Evolutionary conservation across 805 yeast genomes (phyloP).

Genomic region (Jamesozyma spencerorum): DNA sequence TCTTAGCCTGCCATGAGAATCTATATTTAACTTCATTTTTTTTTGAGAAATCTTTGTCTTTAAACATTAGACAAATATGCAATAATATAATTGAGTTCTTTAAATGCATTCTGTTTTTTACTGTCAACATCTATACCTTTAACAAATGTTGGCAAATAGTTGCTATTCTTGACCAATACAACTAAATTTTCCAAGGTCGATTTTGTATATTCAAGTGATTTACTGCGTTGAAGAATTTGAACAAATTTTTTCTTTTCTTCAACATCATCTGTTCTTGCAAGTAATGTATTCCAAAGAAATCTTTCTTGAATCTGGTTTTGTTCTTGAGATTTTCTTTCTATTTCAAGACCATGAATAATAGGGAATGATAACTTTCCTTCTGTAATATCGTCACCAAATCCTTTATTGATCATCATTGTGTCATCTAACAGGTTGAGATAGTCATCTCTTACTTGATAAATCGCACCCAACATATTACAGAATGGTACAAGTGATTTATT

Average conservation of each 20-base stretch:
- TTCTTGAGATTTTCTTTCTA: slow-evolving; percentile 12
- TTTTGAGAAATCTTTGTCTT: not conserved
- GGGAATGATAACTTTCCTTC: slow-evolving; percentile 90
- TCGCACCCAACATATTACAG: slow-evolving; percentile 68
- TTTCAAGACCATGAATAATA: slow-evolving; percentile 53
- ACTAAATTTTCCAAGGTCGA: slow-evolving; percentile 14
- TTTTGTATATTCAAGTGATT: slow-evolving; percentile 23
- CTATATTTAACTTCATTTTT: not conserved
- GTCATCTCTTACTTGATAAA: slow-evolving; percentile 84
- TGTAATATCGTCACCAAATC: slow-evolving; percentile 74
- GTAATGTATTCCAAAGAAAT: slow-evolving; percentile 41
- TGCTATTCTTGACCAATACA: slow-evolving; percentile 12
- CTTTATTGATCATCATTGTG: slow-evolving; percentile 50
- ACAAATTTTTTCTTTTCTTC: slow-evolving; percentile 45
- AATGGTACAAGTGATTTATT: slow-evolving; percentile 40
- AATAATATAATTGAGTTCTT: slow-evolving; percentile 6
- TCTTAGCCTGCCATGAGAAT: too few species aligned
- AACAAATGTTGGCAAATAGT: slow-evolving; percentile 14
- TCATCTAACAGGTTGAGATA: slow-evolving; percentile 53
- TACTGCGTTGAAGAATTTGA: slow-evolving; percentile 32
- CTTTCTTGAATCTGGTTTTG: slow-evolving; percentile 17
- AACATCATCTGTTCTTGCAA: slow-evolving; percentile 41
- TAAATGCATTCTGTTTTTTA: slow-evolving; percentile 1
- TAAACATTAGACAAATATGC: slow-evolving; percentile 7
- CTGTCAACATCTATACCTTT: slow-evolving; percentile 1